Evolutionary conservation across 805 yeast species (phyloP).

Genomic region (Metschnikowia sp.): DNA sequence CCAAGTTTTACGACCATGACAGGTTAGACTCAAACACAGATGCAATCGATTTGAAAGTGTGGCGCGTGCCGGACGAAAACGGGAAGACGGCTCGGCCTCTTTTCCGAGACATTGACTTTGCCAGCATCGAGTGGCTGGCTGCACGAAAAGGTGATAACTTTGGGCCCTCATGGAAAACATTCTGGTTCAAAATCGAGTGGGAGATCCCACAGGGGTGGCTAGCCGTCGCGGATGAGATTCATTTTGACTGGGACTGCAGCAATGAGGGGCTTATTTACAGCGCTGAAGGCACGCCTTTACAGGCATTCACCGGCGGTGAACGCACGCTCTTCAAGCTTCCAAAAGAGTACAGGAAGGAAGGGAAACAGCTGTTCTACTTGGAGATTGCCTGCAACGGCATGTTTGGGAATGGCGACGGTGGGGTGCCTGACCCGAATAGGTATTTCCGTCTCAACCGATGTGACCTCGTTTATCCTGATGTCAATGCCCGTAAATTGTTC

Average conservation of each 20-base stretch:
- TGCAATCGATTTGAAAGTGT: slow-evolving; percentile 57
- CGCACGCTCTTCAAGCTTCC: slow-evolving; percentile 66
- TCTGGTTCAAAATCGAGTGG: slow-evolving; percentile 78
- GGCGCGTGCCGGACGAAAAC: slow-evolving; percentile 64
- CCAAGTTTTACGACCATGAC: slow-evolving; percentile 70
- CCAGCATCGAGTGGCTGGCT: slow-evolving; percentile 44
- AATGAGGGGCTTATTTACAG: slow-evolving; percentile 83
- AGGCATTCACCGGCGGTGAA: slow-evolving; percentile 85
- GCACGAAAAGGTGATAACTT: slow-evolving; percentile 71
- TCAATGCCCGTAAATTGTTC: slow-evolving; percentile 71
- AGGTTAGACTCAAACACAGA: slow-evolving; percentile 45
- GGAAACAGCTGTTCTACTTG: slow-evolving; percentile 66
- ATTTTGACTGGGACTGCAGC: slow-evolving; percentile 80
- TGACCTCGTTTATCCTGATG: slow-evolving; percentile 77
- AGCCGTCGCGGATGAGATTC: slow-evolving; percentile 44
- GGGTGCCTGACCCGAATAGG: slow-evolving; percentile 71
- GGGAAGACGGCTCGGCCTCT: slow-evolving; percentile 56
- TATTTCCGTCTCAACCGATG: slow-evolving; percentile 66
- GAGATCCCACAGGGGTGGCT: slow-evolving; percentile 63
- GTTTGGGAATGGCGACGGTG: slow-evolving; percentile 69
- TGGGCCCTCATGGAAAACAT: slow-evolving; percentile 97
- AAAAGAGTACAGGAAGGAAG: slow-evolving; percentile 45
- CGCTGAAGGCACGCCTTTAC: slow-evolving; percentile 63
- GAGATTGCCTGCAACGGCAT: slow-evolving; percentile 94
- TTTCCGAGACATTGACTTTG: slow-evolving; percentile 54